Evolutionary conservation across 345 rosid species (phyloP), one percentile per base, ranked within the genome.

Genomic region (Chamaenerion angustifolium): DNA sequence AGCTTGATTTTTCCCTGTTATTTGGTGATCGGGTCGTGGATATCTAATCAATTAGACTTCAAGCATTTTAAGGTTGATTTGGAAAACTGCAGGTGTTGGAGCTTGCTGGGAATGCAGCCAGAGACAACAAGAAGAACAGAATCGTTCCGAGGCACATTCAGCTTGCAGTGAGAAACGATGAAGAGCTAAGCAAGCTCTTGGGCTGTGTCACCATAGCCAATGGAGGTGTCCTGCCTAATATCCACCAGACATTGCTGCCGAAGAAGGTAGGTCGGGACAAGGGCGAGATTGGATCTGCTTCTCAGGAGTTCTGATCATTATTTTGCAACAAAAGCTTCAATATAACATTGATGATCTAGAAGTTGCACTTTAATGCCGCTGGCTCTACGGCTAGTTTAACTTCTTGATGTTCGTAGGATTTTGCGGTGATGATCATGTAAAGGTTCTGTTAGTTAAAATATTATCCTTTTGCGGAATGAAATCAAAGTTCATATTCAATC

Each of bases 61-160:
- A 8, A 31, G 37, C 37, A 31, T 1, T 31, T 10, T 10, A 19
- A n/a, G 44, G n/a, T 43, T 40, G 7, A 37, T 14, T 31, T n/a
- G n/a, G n/a, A n/a, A n/a, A 31, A 31, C 37, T 46, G 21, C 31
- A 79, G 87, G 84, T 82, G 15, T 46, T 83, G 56, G 93, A 83
- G 63, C 77, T 80, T 42, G 88, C 88, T 49, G 88, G 93, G 10
- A 83, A 83, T 59, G 93, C 93, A 0, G 93, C 88, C 0, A 73
- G 93, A 49, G 93, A 80, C 43, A 83, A 83, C 66, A 78, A 80
- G 71, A 83, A 78, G 75, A 83, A 76, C 16, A 62, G 88, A 0
- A 80, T 83, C 1, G 85, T 76, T 11, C 88, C 93, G 0, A 70
- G 88, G 63, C 93, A 83, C 58, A 83, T 83, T 16, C 93, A 83